Conservation (phyloP, 1,139 yeast genomes). For the Taphrina pruni region DNA sequence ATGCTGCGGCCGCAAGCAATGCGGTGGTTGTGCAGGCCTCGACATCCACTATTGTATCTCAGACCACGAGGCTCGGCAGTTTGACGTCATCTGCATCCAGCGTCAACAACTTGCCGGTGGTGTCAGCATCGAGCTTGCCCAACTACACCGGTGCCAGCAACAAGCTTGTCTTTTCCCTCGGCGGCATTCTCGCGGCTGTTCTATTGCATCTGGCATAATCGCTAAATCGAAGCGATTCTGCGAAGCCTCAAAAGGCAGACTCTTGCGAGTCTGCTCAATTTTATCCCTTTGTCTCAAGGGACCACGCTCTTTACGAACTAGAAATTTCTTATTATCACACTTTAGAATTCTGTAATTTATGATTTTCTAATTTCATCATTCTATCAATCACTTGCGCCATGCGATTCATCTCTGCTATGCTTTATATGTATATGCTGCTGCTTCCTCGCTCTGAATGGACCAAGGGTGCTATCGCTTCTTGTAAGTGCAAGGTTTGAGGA, state of each 20-base stretch:
- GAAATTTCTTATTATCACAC: slow-evolving; percentile 15
- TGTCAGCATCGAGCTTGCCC: not conserved
- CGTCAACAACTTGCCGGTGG: slow-evolving; percentile 1
- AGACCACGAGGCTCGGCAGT: not conserved
- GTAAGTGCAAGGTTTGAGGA: slow-evolving; percentile 92
- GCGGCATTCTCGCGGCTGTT: slow-evolving; percentile 1
- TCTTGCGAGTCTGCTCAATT: too few relatives aligned
- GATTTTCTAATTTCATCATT: not conserved
- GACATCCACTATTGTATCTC: not conserved
- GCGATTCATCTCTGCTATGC: not conserved
- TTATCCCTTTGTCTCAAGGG: too few relatives aligned
- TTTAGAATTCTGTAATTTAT: slow-evolving; percentile 2
- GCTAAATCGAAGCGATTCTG: not conserved
- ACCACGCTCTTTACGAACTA: not conserved
- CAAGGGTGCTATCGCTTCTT: slow-evolving; percentile 67
- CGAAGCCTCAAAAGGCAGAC: too few relatives aligned
- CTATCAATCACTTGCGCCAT: not conserved
- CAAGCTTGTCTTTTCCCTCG: slow-evolving; percentile 8
- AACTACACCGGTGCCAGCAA: slow-evolving; percentile 1
- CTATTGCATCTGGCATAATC: slow-evolving; percentile 6
- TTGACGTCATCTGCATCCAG: not conserved
- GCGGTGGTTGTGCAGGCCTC: not conserved
- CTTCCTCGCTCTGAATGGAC: not conserved
- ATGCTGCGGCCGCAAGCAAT: not conserved
- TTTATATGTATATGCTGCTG: too few relatives aligned